Percentiles rank a stretch among this genome's conserved stretches.
Conservation (phyloP, 2,329 filamentous ascomycete genomes). For the Myriosclerotinia curreyana region DNA sequence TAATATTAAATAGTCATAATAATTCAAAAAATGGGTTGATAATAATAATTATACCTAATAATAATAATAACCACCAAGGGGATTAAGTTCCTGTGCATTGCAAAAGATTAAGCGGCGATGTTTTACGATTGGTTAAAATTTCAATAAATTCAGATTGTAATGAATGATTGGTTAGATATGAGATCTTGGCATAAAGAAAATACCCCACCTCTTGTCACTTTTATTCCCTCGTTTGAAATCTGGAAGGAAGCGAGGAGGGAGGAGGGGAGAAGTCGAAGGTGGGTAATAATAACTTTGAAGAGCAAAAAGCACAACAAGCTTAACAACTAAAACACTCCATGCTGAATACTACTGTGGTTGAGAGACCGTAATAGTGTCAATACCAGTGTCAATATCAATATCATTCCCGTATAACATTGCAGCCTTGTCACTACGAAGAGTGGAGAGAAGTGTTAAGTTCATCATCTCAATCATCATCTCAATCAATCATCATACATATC, state of each 20-base stretch:
- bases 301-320: too few relatives aligned
- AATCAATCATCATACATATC: neutral
- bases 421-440: too few relatives aligned
- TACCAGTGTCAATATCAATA: too few relatives aligned
- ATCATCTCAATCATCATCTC: neutral
- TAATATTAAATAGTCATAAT: conserved; percentile 15
- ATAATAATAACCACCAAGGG: neutral
- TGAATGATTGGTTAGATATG: neutral
- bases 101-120: conserved; percentile 6
- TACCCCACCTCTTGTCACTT: conserved; percentile 6
- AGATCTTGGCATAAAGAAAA: neutral
- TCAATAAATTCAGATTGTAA: neutral
- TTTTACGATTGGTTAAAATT: conserved; percentile 1
- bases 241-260: too few relatives aligned
- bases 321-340: too few relatives aligned
- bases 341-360: too few relatives aligned
- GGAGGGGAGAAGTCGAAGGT: too few relatives aligned
- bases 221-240: too few relatives aligned
- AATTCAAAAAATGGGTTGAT: conserved; percentile 8
- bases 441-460: neutral
- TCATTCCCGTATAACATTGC: too few relatives aligned
- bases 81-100: too few relatives aligned
- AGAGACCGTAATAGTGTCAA: too few relatives aligned
- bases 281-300: too few relatives aligned
- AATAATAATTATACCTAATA: conserved; percentile 10